Evolutionary conservation across 768 basidiomycete species (phyloP), one percentile per base, ranked within the genome.

Genomic region (Tremella fuciformis): DNA sequence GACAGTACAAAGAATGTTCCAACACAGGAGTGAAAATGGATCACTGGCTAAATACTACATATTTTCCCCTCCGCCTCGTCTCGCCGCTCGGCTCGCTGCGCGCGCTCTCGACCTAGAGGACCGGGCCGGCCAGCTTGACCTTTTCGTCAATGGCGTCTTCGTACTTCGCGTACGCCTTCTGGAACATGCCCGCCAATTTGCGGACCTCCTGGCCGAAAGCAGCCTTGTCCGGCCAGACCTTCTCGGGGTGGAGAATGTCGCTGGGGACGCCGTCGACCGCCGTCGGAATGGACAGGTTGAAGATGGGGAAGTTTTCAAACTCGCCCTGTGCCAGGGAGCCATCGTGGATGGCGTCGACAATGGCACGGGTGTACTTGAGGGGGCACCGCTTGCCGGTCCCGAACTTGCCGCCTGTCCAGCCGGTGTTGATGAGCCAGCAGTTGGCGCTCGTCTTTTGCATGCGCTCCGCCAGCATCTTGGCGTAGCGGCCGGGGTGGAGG

Each of bases 401-500:
- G 77, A 85, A 99, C 78, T 90, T 91, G 77, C 94, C 94, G 56
- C 89, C 87, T 53, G 89, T 88, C 78, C 78, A 79, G 55, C 79
- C 94, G 2, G 94, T 99, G 86, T 99, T 98, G 84, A 99, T 88
- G 74, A 98, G 83, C 91, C 91, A 99, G 82, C 93, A 96, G 78
- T 91, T 79, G 68, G 92, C 91, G 55, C 89, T 83, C 81, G 88
- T 82, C 78, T 86, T 84, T 57, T 86, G 79, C 93, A 99, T 98
- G 70, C 88, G 85, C 66, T 90, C 87, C 0, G 94, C 91, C 66
- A 99, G 83, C 96, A 99, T 99, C 78, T 87, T 83, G 41, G 96
- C 94, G 78, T 99, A 99, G 62, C 92, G 88, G 37, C 88, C 84
- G 46, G 92, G 92, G 79, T 96, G 94, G 56, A 96, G 88, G 67